Conservation (phyloP, 208 protist species). For the Wallacemonas sp. region DNA sequence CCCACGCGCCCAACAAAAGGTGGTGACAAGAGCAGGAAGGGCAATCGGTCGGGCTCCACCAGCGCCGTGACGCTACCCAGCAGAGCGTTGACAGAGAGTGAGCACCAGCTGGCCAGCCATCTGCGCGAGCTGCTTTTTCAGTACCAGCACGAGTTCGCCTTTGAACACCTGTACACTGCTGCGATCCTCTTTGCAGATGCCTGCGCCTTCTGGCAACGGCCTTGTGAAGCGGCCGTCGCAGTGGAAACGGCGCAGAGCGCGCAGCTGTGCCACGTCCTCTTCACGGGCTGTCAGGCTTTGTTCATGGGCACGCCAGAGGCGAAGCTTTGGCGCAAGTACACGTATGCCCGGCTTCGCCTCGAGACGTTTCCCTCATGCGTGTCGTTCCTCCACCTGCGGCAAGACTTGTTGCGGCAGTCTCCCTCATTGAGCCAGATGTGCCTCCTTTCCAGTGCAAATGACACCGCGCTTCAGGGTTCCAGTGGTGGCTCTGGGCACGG, state of each 20-base stretch:
- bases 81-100: not conserved
- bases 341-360: not conserved
- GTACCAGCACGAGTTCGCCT: conserved; percentile 5
- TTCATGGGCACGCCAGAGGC: conserved; percentile 10
- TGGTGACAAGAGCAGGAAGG: not conserved
- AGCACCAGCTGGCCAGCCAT: not conserved
- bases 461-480: too few relatives aligned
- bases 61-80: not conserved
- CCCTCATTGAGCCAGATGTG: not conserved
- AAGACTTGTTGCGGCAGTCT: not conserved
- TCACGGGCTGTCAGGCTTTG: conserved; percentile 4
- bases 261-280: conserved; percentile 25
- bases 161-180: not conserved
- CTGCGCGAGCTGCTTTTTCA: conserved; percentile 9
- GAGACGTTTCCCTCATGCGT: not conserved
- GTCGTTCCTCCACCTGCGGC: not conserved
- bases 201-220: conserved; percentile 28
- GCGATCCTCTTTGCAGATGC: conserved; percentile 19
- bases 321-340: conserved; percentile 14
- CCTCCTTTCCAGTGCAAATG: not conserved
- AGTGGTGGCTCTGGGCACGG: too few relatives aligned
- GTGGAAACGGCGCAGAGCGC: conserved; percentile 42
- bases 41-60: not conserved
- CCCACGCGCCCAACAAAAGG: not conserved
- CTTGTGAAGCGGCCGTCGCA: conserved; percentile 25